A percentile compares a stretch with the other conserved stretches of the same genome.
phyloP scores from a whole-genome alignment of 306 rosid species.

The Cercis canadensis region DNA sequence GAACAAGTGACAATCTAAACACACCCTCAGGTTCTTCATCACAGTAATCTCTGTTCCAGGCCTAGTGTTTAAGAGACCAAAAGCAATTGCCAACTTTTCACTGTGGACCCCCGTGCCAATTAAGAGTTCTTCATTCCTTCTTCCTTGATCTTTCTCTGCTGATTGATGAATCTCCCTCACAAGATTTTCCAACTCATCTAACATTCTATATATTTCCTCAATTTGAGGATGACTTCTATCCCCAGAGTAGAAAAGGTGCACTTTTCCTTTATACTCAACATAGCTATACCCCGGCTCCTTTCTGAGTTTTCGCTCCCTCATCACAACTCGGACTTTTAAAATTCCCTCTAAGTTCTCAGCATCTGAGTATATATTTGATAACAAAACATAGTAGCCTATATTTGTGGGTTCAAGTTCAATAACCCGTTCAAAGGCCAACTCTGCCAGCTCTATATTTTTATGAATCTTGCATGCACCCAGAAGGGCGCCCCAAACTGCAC shows the following conservation, averaged over 20 bases:
- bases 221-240: slow-evolving; percentile 62
- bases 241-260: slow-evolving; percentile 78
- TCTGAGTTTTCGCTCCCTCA: slow-evolving; percentile 70
- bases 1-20: slow-evolving; percentile 81
- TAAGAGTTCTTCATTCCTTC: slow-evolving; percentile 48
- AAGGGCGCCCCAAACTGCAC: slow-evolving; percentile 94
- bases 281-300: slow-evolving; percentile 90
- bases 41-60: slow-evolving; percentile 70
- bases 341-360: slow-evolving; percentile 67
- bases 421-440: slow-evolving; percentile 67
- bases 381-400: slow-evolving; percentile 81
- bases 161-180: slow-evolving; percentile 47
- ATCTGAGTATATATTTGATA: slow-evolving; percentile 77
- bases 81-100: slow-evolving; percentile 81
- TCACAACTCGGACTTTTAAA: slow-evolving; percentile 68
- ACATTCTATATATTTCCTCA: slow-evolving; percentile 61
- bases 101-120: slow-evolving; percentile 68
- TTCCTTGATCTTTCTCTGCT: slow-evolving; percentile 37
- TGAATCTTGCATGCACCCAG: slow-evolving; percentile 92
- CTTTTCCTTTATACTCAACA: slow-evolving; percentile 67
- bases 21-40: slow-evolving; percentile 85
- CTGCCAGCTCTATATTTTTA: slow-evolving; percentile 71
- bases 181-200: slow-evolving; percentile 63
- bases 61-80: slow-evolving; percentile 60
- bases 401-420: slow-evolving; percentile 75